A percentile compares a stretch with the other conserved stretches of the same genome.
phyloP scores from a whole-genome alignment of 2,329 filamentous ascomycete species.

The Daldinia eschscholtzii region DNA sequence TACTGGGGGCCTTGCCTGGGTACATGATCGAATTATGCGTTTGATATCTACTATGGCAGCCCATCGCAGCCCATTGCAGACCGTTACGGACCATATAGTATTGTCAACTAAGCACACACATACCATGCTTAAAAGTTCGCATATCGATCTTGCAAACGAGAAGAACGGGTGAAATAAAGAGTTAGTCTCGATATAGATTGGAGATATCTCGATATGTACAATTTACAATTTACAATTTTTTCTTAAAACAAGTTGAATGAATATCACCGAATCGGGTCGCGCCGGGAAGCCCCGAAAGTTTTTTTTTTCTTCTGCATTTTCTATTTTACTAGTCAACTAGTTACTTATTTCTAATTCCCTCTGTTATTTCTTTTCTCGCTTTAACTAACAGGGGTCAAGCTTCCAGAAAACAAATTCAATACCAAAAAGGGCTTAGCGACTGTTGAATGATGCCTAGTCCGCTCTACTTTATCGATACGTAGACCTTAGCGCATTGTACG shows the following conservation, averaged over 20 bases:
- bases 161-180: not conserved
- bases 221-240: not conserved
- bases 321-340: too few species aligned
- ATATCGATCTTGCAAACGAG: not conserved
- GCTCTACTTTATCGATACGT: slow-evolving; percentile 8
- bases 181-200: not conserved
- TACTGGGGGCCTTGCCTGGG: not conserved
- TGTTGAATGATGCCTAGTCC: slow-evolving; percentile 8
- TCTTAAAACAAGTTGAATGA: slow-evolving; percentile 1
- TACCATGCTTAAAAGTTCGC: not conserved
- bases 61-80: not conserved
- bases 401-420: slow-evolving; percentile 11
- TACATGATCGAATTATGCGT: slow-evolving; percentile 9
- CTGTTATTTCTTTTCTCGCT: not conserved
- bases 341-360: too few species aligned
- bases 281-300: slow-evolving; percentile 6
- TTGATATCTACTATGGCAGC: not conserved
- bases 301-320: not conserved
- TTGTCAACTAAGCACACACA: not conserved
- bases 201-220: not conserved
- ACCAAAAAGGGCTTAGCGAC: not conserved
- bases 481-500: slow-evolving; percentile 1
- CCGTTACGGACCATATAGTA: not conserved
- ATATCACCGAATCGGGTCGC: slow-evolving; percentile 5
- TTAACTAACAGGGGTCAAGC: slow-evolving; percentile 1